Evolutionary conservation across 2,329 filamentous ascomycete genomes (phyloP), one percentile per base, ranked within the genome.

Genomic region (Emergomyces africanus): DNA sequence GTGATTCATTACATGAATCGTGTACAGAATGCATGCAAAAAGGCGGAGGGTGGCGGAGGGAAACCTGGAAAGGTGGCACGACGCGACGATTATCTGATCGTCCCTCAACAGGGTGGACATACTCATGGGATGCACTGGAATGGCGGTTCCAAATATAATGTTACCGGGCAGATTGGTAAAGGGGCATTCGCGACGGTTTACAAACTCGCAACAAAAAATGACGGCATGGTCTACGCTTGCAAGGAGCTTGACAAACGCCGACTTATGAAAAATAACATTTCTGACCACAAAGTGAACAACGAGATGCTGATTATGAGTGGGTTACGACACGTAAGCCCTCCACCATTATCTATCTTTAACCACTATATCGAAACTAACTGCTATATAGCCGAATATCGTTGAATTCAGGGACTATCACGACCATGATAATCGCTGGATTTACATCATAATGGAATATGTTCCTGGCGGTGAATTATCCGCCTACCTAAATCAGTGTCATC

Each of bases 401-500:
- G 83, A 88, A 63, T 99, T 94, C 69, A 83, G 95, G 59, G 90
- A 96, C 66, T 89, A 94, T 68, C 82, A 94, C 64, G 90, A 96
- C 64, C 86, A 88, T 77, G 83, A 85, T 50, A 80, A 88, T 44
- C 79, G 72, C n/a, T 79, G 90, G 69, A 80, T 96, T 4, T 91
- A 96, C 70, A 96, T 99, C 71, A 92, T 97, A 70, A 99, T 99
- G 94, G 94, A 99, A 68, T 96, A 83, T 65, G 83, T 97, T 15
- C 82, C 84, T 6, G 81, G 83, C 35, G 94, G 94, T 50, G 92
- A 99, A 70, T 77, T 99, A 14, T 89, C 89, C 58, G 84, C 83
- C 54, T 83, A 88, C 63, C 79, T 97, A 35, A 74, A 76, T 23
- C 78, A 82, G 12, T 72, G 82, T 35, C 83, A 83, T 0, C 73